Conservation (phyloP, 805 yeast genomes). For the Wickerhamiella brachini region DNA sequence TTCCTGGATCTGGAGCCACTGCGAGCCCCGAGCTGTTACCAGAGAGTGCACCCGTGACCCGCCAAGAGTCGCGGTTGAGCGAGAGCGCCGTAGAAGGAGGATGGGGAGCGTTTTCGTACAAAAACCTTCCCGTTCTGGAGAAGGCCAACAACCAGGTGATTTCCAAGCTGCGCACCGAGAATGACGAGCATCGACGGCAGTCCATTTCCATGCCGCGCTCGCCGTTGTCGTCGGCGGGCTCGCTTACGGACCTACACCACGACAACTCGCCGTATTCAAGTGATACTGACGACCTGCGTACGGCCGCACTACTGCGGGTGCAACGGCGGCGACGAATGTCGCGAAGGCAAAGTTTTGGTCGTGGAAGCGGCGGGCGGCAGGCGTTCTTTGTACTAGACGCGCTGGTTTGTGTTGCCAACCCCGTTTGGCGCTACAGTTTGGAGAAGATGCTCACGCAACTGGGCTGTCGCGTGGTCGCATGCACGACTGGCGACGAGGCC, state of each 20-base stretch:
- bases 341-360: not conserved
- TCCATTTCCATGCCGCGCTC: constrained; percentile 30
- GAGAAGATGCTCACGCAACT: constrained; percentile 47
- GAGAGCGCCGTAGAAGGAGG: constrained; percentile 47
- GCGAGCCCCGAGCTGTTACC: not conserved
- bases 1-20: too few relatives aligned
- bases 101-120: constrained; percentile 85
- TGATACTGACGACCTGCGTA: not conserved
- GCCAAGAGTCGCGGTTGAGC: constrained; percentile 41
- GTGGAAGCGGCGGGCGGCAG: not conserved
- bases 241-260: constrained; percentile 6
- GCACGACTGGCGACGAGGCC: constrained; percentile 69
- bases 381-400: constrained; percentile 30
- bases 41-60: constrained; percentile 21
- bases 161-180: constrained; percentile 67
- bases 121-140: constrained; percentile 80
- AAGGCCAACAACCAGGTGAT: constrained; percentile 90
- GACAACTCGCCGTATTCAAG: not conserved
- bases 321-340: constrained; percentile 43
- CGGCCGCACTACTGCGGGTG: constrained; percentile 26
- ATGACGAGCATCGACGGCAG: constrained; percentile 19
- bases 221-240: constrained; percentile 4
- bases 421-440: constrained; percentile 59
- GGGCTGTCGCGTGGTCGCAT: constrained; percentile 71
- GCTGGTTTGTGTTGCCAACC: constrained; percentile 75